Evolutionary conservation across 2,329 filamentous ascomycete genomes (phyloP), one percentile per base, ranked within the genome.

Genomic region (Chalara sp.): DNA sequence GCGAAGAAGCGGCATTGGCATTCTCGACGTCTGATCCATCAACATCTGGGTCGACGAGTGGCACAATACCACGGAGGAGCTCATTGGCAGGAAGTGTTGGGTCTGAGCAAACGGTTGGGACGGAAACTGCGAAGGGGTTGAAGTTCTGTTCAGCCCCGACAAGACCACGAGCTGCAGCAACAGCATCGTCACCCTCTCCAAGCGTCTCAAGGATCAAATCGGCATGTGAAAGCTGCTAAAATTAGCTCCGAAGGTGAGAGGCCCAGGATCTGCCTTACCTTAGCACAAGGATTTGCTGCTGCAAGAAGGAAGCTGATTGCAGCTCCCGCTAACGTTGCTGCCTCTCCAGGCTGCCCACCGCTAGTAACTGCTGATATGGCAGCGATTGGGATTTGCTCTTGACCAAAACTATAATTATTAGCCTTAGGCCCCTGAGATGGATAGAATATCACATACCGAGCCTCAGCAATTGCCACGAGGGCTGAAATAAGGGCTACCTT

Each of bases 91-190:
- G 84, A 2, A 88, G 76, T 30, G 73, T 70, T 2, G 81, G 68
- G 56, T 87, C 81, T 37, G 72, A 76, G 68, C 84, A 87, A 63
- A 88, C 77, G 54, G 74, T 79, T 13, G 80, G 82, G 35, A 80
- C 73, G 60, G 70, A 70, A 54, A 78, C 75, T 50, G 68, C 77
- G 57, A 81, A 86, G 47, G 81, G 81, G 71, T 87, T 87, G 71
- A 85, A 85, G 76, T 87, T 87, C 68, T 85, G 82, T 72, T 86
- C 83, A 4, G 83, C 83, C 29, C 78, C 76, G 11, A 86, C 83
- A 35, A 87, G 74, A 12, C 76, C 76, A 52, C 75, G 75, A 13
- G 83, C 83, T 13, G 80, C 83, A 12, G 75, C 72, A 52, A 87
- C 71, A 56, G 83, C 80, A 53, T 75, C 69, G 12, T 74, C 67